These are phyloP conservation scores for Ustilago shanxiensis DNA, from an alignment of 1,284 basidiomycete genomes.

Conservation along the genomic window DNA sequence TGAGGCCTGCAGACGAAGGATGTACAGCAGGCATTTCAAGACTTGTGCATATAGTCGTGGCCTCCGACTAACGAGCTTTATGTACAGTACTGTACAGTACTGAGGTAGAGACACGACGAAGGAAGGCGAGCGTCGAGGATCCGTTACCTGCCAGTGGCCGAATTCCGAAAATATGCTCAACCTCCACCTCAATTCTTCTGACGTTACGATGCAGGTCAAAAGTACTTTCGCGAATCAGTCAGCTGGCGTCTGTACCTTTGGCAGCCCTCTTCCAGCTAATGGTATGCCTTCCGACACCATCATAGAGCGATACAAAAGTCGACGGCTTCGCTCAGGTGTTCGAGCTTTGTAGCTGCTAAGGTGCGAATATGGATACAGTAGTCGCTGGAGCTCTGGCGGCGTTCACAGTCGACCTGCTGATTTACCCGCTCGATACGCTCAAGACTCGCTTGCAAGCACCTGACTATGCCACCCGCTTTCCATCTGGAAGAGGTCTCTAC, in stretches of 20 bases:
- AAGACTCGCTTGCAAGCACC: conserved; percentile 94
- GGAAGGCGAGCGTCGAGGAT: no score
- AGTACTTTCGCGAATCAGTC: not conserved
- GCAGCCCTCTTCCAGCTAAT: not conserved
- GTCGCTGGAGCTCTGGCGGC: conserved; percentile 63
- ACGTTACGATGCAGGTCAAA: conserved; percentile 21
- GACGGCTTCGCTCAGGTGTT: no score
- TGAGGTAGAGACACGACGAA: no score
- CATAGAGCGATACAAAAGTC: not conserved
- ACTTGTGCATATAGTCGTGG: no score
- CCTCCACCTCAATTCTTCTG: conserved; percentile 37
- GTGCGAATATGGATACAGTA: conserved; percentile 43
- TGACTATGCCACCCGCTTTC: conserved; percentile 78
- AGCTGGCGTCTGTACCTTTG: not conserved
- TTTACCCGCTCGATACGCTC: conserved; percentile 95
- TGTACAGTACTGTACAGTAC: no score
- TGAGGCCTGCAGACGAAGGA: no score
- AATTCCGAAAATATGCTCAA: conserved; percentile 7
- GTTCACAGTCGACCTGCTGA: conserved; percentile 80
- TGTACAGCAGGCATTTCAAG: no score
- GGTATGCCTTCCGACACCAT: not conserved
- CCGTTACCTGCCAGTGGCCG: not conserved
- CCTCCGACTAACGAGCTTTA: no score
- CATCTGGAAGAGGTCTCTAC: conserved; percentile 83
- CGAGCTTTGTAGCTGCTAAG: not conserved